These are phyloP conservation scores for Ramaria sp. DNA, from an alignment of 768 basidiomycete species.

Conservation along the genomic window DNA sequence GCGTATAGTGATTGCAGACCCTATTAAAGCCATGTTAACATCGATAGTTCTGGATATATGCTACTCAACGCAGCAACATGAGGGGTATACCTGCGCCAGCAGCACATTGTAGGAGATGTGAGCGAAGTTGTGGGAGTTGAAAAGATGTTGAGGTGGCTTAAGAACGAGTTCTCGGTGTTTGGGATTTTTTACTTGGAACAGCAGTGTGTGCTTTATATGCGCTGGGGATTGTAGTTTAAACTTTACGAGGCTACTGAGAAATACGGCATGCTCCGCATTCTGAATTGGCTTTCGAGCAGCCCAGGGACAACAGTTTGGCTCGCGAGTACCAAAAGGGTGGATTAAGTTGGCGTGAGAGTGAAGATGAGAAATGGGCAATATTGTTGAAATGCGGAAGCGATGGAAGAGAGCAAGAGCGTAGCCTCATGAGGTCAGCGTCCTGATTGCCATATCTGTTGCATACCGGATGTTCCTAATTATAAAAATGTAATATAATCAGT, in stretches of 20 bases:
- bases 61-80: neutral
- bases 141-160: slow-evolving; percentile 16
- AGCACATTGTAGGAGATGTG: slow-evolving; percentile 42
- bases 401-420: slow-evolving; percentile 5
- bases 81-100: slow-evolving; percentile 58
- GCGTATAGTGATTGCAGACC: slow-evolving; percentile 51
- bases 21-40: slow-evolving; percentile 24
- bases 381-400: neutral
- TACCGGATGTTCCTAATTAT: no score
- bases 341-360: slow-evolving; percentile 9
- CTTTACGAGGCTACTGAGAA: slow-evolving; percentile 1
- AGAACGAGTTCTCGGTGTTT: neutral
- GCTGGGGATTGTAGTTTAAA: neutral
- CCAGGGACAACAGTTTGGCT: slow-evolving; percentile 1
- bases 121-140: slow-evolving; percentile 8
- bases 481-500: no score
- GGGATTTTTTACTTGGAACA: neutral
- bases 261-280: slow-evolving; percentile 5
- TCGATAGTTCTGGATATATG: neutral
- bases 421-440: slow-evolving; percentile 3
- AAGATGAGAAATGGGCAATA: neutral
- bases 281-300: slow-evolving; percentile 1
- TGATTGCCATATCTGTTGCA: neutral
- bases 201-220: neutral
- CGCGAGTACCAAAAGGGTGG: neutral